Base-by-base conservation (phyloP, 1,284 basidiomycete genomes). In the Fomitiporia mediterranea region DNA sequence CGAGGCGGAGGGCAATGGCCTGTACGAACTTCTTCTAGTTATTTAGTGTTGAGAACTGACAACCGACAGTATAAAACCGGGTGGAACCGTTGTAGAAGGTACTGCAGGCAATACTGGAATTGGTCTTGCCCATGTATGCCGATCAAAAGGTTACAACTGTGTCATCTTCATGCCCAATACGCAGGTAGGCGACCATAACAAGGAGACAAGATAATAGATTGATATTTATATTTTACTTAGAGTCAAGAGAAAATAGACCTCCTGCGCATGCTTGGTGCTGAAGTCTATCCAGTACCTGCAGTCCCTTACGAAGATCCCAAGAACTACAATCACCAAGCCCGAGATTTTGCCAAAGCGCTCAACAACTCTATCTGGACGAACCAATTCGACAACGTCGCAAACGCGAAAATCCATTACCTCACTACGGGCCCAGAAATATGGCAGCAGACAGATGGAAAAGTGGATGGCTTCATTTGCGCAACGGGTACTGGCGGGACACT, bases 91-190 rank as follows among this genome's bases (percentile, higher is more conserved):
- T 57, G 94, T 99, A 9, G 96, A 99, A 73, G 96, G 96, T 2
- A 99, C 96, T 0, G 96, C 96, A 30, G 96, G 96, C n/a, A 99
- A 99, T 75, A 99, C 96, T 4, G 96, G 95, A 51, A 98, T 98
- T 61, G 95, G 95, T 46, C 81, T 98, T 34, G 94, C 95, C 3
- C 94, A 95, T 67, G 92, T 98, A 53, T 98, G 96, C 73, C 79
- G 96, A 65, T 83, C 91, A 25, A 84, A 82, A 63, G 95, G 97
- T 2, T 99, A 99, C 78, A 90, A 87, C 70, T 98, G 96, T 68
- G 95, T 99, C n/a, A 99, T 99, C 68, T 99, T 94, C 81, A 98
- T 99, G 96, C 96, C 96, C 49, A 82, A 98, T 72, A 93, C 88
- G 1, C 94, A 97, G 80, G 90, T 87, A 60, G 25, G 72, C 62